A percentile compares a stretch with the other conserved stretches of the same genome.
Evolutionary conservation across 768 basidiomycete species (phyloP).

Genomic region (Dacryopinax spathularia): DNA sequence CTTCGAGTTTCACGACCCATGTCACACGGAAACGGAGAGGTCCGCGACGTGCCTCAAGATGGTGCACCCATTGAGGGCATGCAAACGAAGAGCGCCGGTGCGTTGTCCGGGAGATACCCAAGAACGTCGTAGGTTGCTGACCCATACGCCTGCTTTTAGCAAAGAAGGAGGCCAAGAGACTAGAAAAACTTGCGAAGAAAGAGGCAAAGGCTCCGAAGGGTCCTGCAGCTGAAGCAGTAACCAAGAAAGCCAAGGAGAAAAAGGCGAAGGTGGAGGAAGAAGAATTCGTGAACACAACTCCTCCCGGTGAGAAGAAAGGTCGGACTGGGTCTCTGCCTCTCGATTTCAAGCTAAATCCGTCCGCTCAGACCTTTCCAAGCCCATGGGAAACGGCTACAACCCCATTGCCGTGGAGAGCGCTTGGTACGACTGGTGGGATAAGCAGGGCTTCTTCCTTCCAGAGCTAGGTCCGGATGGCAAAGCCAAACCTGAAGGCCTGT

Average conservation of each 20-base stretch:
- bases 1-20: not conserved
- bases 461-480: constrained; percentile 43
- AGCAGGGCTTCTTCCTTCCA: constrained; percentile 81
- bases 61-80: not conserved
- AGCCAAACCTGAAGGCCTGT: constrained; percentile 48
- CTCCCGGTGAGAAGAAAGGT: constrained; percentile 91
- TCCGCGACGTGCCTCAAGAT: not conserved
- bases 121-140: not conserved
- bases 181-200: constrained; percentile 46
- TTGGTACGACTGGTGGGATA: constrained; percentile 98
- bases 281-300: constrained; percentile 78
- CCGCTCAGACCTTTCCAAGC: constrained; percentile 56
- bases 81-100: constrained; percentile 1
- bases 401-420: constrained; percentile 86
- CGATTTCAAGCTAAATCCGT: not conserved
- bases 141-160: constrained; percentile 27
- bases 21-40: not conserved
- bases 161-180: constrained; percentile 72
- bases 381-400: constrained; percentile 90
- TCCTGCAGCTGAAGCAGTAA: constrained; percentile 28
- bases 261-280: constrained; percentile 61
- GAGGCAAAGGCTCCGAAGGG: constrained; percentile 37
- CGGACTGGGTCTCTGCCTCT: constrained; percentile 10
- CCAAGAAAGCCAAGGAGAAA: constrained; percentile 61
- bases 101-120: not conserved